These are phyloP conservation scores for Chaetoceros muelleri DNA, from an alignment of 108 stramenopile genomes.

Conservation along the genomic window DNA sequence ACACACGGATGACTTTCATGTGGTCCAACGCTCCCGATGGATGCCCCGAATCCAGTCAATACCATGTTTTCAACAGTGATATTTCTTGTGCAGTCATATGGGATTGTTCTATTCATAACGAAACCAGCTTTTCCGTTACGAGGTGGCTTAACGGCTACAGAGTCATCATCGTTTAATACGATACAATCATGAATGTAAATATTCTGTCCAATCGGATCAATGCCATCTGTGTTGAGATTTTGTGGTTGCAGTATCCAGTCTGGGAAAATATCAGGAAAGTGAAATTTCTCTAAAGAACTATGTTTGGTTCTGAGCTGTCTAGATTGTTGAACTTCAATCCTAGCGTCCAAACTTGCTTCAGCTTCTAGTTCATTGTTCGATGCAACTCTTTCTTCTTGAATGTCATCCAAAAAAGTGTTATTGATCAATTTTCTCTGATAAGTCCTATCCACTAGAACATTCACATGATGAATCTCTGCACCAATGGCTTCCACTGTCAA, in stretches of 20 bases:
- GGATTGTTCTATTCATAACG: background rate
- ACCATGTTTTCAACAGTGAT: slow-evolving; percentile 29
- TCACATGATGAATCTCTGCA: slow-evolving; percentile 21
- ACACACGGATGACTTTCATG: slow-evolving; percentile 13
- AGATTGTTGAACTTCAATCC: background rate
- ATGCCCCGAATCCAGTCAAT: slow-evolving; percentile 26
- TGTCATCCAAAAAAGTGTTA: too few relatives aligned
- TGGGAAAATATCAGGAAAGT: slow-evolving; percentile 14
- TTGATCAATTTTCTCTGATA: slow-evolving; percentile 8
- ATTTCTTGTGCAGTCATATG: slow-evolving; percentile 20
- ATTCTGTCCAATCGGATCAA: slow-evolving; percentile 27
- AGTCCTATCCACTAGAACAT: slow-evolving; percentile 19
- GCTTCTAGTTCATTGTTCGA: background rate
- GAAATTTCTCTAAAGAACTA: slow-evolving; percentile 9
- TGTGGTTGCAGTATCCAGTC: slow-evolving; percentile 22
- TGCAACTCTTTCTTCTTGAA: background rate
- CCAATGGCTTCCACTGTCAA: slow-evolving; percentile 16
- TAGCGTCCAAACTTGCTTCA: background rate
- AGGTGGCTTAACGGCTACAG: slow-evolving; percentile 25
- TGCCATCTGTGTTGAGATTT: slow-evolving; percentile 36
- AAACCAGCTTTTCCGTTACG: slow-evolving; percentile 1
- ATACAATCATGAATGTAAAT: slow-evolving; percentile 32
- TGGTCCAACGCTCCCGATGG: slow-evolving; percentile 22
- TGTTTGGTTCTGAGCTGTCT: slow-evolving; percentile 5
- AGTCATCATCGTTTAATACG: slow-evolving; percentile 30